Conservation (phyloP, 495 filamentous ascomycete genomes). For the Delitschia confertaspora region DNA sequence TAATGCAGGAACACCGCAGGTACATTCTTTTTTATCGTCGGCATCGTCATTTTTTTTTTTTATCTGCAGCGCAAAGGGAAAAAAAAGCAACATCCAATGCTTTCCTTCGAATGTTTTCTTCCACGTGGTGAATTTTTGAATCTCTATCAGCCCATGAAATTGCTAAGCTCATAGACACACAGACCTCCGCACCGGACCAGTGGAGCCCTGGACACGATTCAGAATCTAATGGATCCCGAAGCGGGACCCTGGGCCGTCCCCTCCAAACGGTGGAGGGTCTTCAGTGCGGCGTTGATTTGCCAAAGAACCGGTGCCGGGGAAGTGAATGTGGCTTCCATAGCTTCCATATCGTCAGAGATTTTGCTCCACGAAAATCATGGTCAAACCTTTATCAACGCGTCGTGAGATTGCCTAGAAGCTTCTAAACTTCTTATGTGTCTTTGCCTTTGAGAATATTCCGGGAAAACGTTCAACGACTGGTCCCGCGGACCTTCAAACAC, state of each 20-base stretch:
- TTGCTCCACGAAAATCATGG: slow-evolving; percentile 25
- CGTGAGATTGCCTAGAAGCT: slow-evolving; percentile 14
- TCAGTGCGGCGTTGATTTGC: slow-evolving; percentile 17
- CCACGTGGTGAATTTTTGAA: background rate
- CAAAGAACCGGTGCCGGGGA: slow-evolving; percentile 25
- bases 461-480: too few species aligned
- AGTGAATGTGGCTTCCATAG: slow-evolving; percentile 21
- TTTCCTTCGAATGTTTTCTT: background rate
- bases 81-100: background rate
- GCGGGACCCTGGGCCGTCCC: slow-evolving; percentile 12
- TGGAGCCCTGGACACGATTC: slow-evolving; percentile 12
- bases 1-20: slow-evolving; percentile 31
- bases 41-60: background rate
- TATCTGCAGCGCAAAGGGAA: slow-evolving; percentile 6
- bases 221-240: slow-evolving; percentile 8
- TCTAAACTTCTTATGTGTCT: too few species aligned
- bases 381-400: too few species aligned
- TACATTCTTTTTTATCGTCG: slow-evolving; percentile 7
- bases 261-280: slow-evolving; percentile 5
- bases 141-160: too few species aligned
- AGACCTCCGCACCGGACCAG: too few species aligned
- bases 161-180: too few species aligned
- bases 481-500: too few species aligned
- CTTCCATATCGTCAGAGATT: slow-evolving; percentile 9
- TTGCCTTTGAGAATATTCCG: too few species aligned